A percentile compares a stretch with the other conserved stretches of the same genome.
These are phyloP conservation scores for Amylocystis lapponica DNA, from an alignment of 768 basidiomycete species.

Conservation along the genomic window DNA sequence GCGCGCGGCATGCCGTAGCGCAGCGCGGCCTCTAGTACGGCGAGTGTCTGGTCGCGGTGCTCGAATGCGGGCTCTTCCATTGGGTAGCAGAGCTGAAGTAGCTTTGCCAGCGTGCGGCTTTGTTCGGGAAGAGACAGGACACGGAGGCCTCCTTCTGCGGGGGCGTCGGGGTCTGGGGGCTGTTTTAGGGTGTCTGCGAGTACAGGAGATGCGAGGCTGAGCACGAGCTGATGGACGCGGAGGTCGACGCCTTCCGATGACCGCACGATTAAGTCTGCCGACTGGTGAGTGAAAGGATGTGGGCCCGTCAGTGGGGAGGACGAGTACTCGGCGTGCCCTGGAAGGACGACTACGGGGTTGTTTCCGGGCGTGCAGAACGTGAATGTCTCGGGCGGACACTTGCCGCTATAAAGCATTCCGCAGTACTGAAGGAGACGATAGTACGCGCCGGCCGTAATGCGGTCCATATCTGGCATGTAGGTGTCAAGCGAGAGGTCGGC, in stretches of 20 bases:
- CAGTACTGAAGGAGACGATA: constrained; percentile 5
- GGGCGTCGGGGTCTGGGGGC: background rate
- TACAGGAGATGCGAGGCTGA: constrained; percentile 52
- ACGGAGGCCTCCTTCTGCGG: background rate
- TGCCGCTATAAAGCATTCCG: background rate
- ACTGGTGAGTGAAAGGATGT: background rate
- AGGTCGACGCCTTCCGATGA: constrained; percentile 39
- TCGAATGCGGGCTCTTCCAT: constrained; percentile 3
- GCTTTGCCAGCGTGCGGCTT: constrained; percentile 7
- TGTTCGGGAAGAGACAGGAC: constrained; percentile 7
- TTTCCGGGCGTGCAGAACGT: background rate
- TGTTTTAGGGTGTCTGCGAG: constrained; percentile 43
- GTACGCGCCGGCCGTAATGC: constrained; percentile 1
- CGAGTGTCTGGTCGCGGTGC: constrained; percentile 6
- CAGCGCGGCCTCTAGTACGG: constrained; percentile 15
- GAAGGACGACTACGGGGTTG: background rate
- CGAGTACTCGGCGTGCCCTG: constrained; percentile 21
- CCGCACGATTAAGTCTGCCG: constrained; percentile 1
- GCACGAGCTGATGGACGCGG: constrained; percentile 47
- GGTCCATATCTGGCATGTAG: constrained; percentile 1
- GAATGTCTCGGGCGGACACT: background rate
- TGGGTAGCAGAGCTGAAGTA: constrained; percentile 19
- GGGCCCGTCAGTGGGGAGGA: constrained; percentile 17
- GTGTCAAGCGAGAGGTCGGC: background rate
- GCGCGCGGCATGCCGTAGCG: constrained; percentile 19